These are phyloP conservation scores for Rosa lucieae DNA, from an alignment of 306 rosid species.

Conservation along the genomic window DNA sequence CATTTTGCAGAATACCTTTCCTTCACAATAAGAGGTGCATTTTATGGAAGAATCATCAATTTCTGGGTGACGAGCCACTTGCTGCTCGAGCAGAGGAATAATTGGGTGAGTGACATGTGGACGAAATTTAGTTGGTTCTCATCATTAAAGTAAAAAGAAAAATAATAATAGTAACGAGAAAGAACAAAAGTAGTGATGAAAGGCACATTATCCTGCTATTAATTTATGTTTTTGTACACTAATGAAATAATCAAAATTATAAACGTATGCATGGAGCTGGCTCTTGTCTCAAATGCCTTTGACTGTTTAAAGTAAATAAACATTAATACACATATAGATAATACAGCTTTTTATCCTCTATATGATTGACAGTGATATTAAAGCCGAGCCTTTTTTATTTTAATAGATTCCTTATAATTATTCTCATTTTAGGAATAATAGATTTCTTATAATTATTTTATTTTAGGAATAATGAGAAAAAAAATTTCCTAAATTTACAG, in stretches of 20 bases:
- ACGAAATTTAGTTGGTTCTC: conserved; percentile 8
- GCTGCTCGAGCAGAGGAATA: neutral
- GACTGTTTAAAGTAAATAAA: neutral
- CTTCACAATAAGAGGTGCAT: neutral
- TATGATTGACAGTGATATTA: no score
- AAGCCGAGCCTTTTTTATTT: no score
- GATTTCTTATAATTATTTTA: no score
- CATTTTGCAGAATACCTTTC: neutral
- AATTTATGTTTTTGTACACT: neutral
- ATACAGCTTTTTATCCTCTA: no score
- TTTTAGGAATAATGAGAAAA: no score
- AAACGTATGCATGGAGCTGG: neutral
- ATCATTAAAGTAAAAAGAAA: neutral
- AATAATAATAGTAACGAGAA: neutral
- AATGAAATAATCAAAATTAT: neutral
- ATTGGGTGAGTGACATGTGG: conserved; percentile 12
- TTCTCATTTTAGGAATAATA: no score
- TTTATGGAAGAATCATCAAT: neutral
- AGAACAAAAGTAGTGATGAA: neutral
- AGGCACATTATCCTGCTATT: neutral
- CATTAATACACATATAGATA: neutral
- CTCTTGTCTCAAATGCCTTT: neutral
- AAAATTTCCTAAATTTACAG: no score
- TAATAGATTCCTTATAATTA: no score
- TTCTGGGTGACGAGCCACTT: neutral